These are phyloP conservation scores for Phyllosticta ampelicida DNA, from an alignment of 2,329 filamentous ascomycete species.

Conservation along the genomic window DNA sequence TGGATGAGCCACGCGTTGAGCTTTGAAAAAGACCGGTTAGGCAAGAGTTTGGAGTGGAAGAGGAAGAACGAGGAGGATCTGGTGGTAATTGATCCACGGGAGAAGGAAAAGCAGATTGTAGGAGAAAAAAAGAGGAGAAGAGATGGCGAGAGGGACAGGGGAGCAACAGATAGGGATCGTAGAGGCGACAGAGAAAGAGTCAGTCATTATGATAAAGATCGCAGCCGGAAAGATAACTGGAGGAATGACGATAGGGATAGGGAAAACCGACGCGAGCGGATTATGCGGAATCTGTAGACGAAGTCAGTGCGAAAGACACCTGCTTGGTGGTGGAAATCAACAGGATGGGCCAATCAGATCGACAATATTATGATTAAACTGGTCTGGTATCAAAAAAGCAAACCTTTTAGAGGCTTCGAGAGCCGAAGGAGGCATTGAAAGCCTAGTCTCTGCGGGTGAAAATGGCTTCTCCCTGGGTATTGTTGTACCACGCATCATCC, in stretches of 20 bases:
- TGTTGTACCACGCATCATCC: conserved; percentile 33
- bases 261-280: conserved; percentile 2
- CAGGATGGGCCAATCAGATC: too few species aligned
- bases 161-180: not conserved
- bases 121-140: conserved; percentile 44
- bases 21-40: conserved; percentile 80
- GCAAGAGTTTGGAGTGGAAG: conserved; percentile 84
- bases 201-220: not conserved
- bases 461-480: conserved; percentile 34
- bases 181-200: not conserved
- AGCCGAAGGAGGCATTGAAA: not conserved
- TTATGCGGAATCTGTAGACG: conserved; percentile 1
- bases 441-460: conserved; percentile 7
- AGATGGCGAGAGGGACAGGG: not conserved
- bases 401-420: not conserved
- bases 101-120: conserved; percentile 64
- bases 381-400: not conserved
- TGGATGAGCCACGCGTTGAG: conserved; percentile 83
- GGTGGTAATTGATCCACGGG: conserved; percentile 82
- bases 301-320: too few species aligned
- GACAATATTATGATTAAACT: not conserved
- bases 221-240: not conserved
- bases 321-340: too few species aligned
- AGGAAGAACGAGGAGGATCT: conserved; percentile 77
- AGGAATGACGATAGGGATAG: not conserved